phyloP scores from a whole-genome alignment of 345 rosid genomes.

The Citropsis articulata region DNA sequence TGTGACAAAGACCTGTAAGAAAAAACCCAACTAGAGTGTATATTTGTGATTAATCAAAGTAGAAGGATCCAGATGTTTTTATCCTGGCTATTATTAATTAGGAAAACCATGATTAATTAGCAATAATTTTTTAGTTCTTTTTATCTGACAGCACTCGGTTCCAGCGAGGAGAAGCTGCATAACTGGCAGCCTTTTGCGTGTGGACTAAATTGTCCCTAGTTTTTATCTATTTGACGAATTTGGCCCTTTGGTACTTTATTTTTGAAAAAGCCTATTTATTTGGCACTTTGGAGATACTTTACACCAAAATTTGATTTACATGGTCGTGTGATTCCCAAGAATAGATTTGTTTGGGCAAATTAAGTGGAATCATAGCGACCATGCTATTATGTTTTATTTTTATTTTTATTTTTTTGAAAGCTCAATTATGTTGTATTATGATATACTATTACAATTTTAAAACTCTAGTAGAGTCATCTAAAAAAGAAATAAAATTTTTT shows the following conservation, averaged over 20 bases:
- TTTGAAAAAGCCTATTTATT: neutral
- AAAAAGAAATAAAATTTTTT: neutral
- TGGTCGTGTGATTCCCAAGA: no score
- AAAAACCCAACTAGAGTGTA: no score
- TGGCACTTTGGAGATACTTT: neutral
- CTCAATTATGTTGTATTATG: no score
- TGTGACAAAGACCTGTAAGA: no score
- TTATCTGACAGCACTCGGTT: slow-evolving; percentile 20
- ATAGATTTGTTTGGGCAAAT: neutral
- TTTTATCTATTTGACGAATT: neutral
- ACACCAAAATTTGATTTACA: no score
- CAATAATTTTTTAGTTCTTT: neutral
- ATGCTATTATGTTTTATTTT: no score
- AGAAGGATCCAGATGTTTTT: neutral
- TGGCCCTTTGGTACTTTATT: neutral
- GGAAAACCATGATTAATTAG: slow-evolving; percentile 14
- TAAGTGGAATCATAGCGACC: neutral
- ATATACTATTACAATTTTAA: no score
- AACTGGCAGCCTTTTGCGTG: neutral
- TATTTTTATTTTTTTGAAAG: no score
- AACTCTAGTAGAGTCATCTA: neutral
- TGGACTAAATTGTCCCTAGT: neutral
- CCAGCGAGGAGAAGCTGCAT: slow-evolving; percentile 7
- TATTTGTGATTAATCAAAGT: no score
- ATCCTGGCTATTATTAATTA: neutral